Base-by-base conservation (phyloP, 208 protist species). In the Phytomonas sp. region DNA sequence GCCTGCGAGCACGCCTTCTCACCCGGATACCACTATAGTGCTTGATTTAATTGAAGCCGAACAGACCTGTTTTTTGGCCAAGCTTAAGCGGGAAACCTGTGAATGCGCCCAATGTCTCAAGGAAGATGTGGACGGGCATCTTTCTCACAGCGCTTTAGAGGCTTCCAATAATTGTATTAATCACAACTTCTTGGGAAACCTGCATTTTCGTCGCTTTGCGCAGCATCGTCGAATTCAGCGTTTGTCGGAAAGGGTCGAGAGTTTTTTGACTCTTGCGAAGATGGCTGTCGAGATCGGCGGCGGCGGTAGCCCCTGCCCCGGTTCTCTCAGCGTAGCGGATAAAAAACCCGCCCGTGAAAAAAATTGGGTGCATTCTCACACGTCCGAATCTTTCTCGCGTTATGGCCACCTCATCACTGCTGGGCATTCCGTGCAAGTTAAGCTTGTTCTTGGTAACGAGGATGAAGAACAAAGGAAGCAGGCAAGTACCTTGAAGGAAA, bases 1-100 rank as follows among this genome's bases (percentile, higher is more conserved):
- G 68, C 66, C 33, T 62, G 56, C 37, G 23, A 49, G 40, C 19
- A 49, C 40, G 6, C 40, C 63, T 6, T 69, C 67, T 5, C 69
- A 83, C 49, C 86, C 86, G 3, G 83, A 91, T 70, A 70, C 76
- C 8, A 74, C 69, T 29, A 75, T 73, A 32, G 80, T 91, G 10
- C 32, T 84, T 33, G 74, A 81, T 29, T 65, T 87, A 62, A 79
- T 87, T 26, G 71, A 81, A 64, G 69, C 76, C 37, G 86, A 91
- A 73, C 79, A 84, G 68, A 67, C 63, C 4, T 69, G 78, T 7
- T 91, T 83, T 56, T 69, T 82, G 30, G 65, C 72, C n/a, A 76
- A 74, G 42, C 73, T 89, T 42, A 78, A 76, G 16, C 72, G 66
- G 19, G 80, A 86, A 42, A 79, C 40, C 2, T 49, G 40, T 16